These are phyloP conservation scores for Crithidia expoeki DNA, from an alignment of 208 protist genomes.

Conservation along the genomic window DNA sequence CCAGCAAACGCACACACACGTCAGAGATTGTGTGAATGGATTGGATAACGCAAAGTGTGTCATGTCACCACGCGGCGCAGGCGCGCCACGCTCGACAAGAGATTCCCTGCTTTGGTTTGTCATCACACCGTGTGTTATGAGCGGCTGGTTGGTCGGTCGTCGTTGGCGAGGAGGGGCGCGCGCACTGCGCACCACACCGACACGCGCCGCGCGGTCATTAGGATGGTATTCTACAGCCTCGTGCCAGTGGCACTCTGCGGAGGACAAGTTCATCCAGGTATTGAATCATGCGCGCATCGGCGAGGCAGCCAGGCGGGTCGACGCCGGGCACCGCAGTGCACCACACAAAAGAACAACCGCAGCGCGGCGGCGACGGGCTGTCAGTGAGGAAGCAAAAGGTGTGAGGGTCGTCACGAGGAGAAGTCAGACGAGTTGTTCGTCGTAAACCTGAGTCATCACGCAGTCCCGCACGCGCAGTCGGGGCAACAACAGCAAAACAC, in stretches of 20 bases:
- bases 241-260: constrained; percentile 25
- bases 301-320: neutral
- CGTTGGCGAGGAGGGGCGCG: too few species aligned
- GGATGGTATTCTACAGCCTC: constrained; percentile 6
- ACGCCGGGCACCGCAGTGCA: neutral
- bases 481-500: too few species aligned
- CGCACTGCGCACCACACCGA: neutral
- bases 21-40: too few species aligned
- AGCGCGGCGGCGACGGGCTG: constrained; percentile 2
- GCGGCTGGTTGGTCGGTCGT: too few species aligned
- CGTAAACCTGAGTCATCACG: constrained; percentile 33
- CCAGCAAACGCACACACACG: too few species aligned
- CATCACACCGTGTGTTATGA: too few species aligned
- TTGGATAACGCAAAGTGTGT: too few species aligned
- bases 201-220: constrained; percentile 1
- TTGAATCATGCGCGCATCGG: constrained; percentile 16
- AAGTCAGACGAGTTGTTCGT: constrained; percentile 34
- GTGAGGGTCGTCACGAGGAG: constrained; percentile 13
- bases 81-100: too few species aligned
- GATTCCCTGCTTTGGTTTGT: too few species aligned
- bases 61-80: too few species aligned
- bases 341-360: neutral
- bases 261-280: constrained; percentile 29
- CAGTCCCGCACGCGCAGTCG: constrained; percentile 15
- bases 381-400: constrained; percentile 28